Base-by-base conservation (phyloP, 73 alveolate species). In the Paramecium tetraurelia region DNA sequence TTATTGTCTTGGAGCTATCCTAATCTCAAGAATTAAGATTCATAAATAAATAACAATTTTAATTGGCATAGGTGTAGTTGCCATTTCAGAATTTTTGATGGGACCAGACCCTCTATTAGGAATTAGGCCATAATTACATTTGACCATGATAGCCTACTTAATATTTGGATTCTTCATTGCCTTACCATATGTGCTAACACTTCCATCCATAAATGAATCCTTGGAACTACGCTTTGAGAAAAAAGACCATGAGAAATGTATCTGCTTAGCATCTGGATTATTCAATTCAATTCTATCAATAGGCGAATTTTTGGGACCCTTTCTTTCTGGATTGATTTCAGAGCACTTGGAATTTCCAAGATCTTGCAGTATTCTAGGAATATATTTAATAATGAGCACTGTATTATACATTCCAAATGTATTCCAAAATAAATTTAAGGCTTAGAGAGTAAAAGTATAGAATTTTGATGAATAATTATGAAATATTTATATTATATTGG, bases 111-210 rank as follows among this genome's bases (percentile, higher is more conserved):
- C 40, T 5, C 12, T 33, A 43, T 20, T 27, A 7, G 38, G 46
- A 8, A 20, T 38, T 8, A 31, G 38, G 6, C 48, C 89, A 76
- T 38, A 21, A 76, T 33, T 43, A 76, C 24, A 76, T 41, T 33
- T 43, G 22, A 40, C 89, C 2, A 18, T 36, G 12, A 40, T 35
- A 22, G 53, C 58, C 3, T 76, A 40, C 18, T 33, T 41, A 12
- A 38, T 76, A 20, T 76, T 20, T 43, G 89, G 89, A 76, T 41
- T 33, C 46, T 76, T 76, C 43, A 33, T 58, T 14, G 89, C 71
- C 7, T 8, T 41, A 12, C 89, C 89, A 41, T 76, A 40, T 41
- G 40, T 76, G 12, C 41, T 38, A 38, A 31, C 41, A 59, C 77
- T 59, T 59, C 77, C 77, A 24, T 59, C 38, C 12, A 59, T 59